Evolutionary conservation across 1,284 basidiomycete genomes (phyloP), one percentile per base, ranked within the genome.

Genomic region (Vanrija pseudolonga): DNA sequence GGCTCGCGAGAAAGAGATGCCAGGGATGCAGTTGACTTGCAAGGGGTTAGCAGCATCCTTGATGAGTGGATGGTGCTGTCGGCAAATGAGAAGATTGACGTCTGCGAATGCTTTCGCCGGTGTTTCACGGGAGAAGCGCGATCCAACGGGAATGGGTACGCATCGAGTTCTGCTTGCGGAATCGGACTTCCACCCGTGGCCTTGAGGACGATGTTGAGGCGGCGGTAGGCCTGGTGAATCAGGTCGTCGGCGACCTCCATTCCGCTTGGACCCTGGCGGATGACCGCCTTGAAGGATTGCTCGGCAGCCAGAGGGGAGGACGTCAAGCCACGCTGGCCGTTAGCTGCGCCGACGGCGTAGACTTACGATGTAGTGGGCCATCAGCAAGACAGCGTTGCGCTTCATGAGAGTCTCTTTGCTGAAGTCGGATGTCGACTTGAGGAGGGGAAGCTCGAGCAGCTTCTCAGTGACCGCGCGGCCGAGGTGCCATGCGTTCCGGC

Each of bases 311-410:
- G 2, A 2, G 56, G 47, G 3, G 53, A 45, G 3, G 56, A 50
- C 1, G 72, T 71, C 50, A 69, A 61, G 4, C 62, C 67, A 20
- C 64, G 60, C 69, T 72, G 45, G 37, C 4, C 6, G 38, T 50
- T 17, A 23, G 32, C 51, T 19, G 55, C 44, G 2, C 9, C 4
- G n/a, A 17, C 7, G n/a, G 28, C 9, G 12, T 8, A 5, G 18
- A 64, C 72, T 58, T 46, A 74, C 72, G 18, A 74, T 66, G 51
- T 74, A 74, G 24, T 61, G 60, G 7, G 59, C 62, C 53, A 72
- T 64, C 45, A 71, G 53, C 4, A 54, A 20, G n/a, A 56, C 51
- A 6, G 51, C 55, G 12, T 54, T 23, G 15, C 53, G 56, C 24
- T 49, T 55, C 39, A 50, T 39, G 12, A 18, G 38, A 3, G 48